Conservation (phyloP, 2,329 filamentous ascomycete species). For the Ophiostoma angusticollis region DNA sequence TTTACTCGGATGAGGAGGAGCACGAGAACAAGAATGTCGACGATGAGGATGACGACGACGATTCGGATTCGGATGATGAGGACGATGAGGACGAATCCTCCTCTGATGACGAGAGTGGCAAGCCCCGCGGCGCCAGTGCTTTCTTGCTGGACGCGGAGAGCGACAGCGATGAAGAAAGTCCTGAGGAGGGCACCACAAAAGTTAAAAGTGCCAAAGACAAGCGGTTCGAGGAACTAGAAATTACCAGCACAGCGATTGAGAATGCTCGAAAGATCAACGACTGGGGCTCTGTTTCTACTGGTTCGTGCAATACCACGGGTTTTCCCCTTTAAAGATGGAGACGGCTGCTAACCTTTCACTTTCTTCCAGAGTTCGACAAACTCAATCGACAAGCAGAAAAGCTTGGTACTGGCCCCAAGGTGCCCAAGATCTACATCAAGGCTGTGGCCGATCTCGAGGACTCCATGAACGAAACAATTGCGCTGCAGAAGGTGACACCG, state of each 20-base stretch:
- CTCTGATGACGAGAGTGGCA: conserved; percentile 43
- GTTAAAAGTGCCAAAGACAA: conserved; percentile 99
- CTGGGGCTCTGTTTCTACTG: conserved; percentile 83
- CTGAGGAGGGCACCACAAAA: conserved; percentile 71
- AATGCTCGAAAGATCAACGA: conserved; percentile 97
- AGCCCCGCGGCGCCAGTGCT: conserved; percentile 58
- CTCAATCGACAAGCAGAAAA: conserved; percentile 77
- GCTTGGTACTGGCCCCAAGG: conserved; percentile 61
- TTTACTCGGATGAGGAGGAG: conserved; percentile 69
- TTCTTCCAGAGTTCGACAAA: conserved; percentile 71
- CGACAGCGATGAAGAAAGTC: conserved; percentile 66
- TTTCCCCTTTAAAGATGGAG: neutral
- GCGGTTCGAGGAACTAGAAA: conserved; percentile 84
- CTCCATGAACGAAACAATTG: conserved; percentile 80
- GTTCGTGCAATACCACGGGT: too few species aligned
- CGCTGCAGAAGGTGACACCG: conserved; percentile 87
- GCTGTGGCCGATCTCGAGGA: conserved; percentile 89
- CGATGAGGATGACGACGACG: conserved; percentile 42
- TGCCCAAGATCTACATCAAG: conserved; percentile 86
- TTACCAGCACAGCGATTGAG: conserved; percentile 79
- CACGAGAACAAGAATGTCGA: conserved; percentile 48
- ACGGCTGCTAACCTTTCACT: neutral
- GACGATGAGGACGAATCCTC: conserved; percentile 27
- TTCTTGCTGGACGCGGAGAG: conserved; percentile 65
- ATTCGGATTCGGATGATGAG: conserved; percentile 34